These are phyloP conservation scores for Leishmania gerbilli DNA, from an alignment of 208 protist genomes.

Conservation along the genomic window DNA sequence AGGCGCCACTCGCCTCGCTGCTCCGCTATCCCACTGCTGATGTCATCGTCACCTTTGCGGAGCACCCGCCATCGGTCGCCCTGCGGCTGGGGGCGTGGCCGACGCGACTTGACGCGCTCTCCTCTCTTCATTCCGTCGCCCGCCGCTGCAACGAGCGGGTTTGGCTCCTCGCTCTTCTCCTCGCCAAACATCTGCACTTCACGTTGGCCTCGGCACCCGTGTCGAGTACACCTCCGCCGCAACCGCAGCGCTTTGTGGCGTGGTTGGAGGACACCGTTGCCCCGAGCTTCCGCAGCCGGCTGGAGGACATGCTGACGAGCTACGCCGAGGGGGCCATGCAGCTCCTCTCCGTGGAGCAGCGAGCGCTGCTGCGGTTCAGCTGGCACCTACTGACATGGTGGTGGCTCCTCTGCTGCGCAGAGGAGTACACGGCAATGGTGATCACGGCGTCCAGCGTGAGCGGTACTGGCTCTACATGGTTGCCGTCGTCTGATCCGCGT, in stretches of 20 bases:
- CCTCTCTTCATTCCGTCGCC: conserved; percentile 39
- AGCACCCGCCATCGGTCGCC: conserved; percentile 10
- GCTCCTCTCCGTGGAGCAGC: conserved; percentile 35
- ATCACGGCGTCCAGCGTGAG: not conserved
- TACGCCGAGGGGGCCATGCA: conserved; percentile 54
- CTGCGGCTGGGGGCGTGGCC: conserved; percentile 28
- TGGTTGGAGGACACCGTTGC: conserved; percentile 1
- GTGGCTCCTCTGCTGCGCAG: conserved; percentile 34
- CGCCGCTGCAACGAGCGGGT: conserved; percentile 48
- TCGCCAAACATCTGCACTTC: conserved; percentile 30
- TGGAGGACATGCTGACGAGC: conserved; percentile 24
- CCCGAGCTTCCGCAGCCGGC: conserved; percentile 8
- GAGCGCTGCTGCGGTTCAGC: conserved; percentile 46
- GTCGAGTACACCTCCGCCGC: not conserved
- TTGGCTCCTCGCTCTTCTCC: conserved; percentile 43
- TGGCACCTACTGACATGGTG: conserved; percentile 48
- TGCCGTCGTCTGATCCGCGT: not conserved
- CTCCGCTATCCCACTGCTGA: conserved; percentile 21
- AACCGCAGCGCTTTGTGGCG: not conserved
- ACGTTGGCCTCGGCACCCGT: not conserved
- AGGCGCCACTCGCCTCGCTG: not conserved
- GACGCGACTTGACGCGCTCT: conserved; percentile 25
- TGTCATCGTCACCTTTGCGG: not conserved
- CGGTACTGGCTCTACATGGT: not conserved
- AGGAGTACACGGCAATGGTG: not conserved